Evolutionary conservation across 1,139 yeast genomes (phyloP), one percentile per base, ranked within the genome.

Genomic region (Scheffersomyces illinoinensis): DNA sequence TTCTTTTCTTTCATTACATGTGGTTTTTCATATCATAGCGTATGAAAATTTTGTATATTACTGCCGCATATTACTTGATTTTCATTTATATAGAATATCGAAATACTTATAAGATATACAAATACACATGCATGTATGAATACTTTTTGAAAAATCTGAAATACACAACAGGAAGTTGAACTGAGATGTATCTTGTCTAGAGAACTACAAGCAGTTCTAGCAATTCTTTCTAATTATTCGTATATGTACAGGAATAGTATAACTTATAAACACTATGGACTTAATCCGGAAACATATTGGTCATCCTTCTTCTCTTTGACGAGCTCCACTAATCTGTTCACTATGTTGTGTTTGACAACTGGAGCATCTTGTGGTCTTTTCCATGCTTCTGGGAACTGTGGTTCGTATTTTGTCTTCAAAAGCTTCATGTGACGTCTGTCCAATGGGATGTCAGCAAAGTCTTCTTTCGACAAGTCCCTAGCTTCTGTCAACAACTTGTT

Each of bases 301-400:
- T 66, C 64, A 65, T 80, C 84, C 64, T 77, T 77, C 56, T 67
- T 64, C 47, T 63, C 61, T 62, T 72, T 76, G 26, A 77, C 77
- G 4, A 67, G 66, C n/a, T 76, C 76, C 49, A 79, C 81, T 59
- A 79, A 70, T 57, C 65, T 69, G 56, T 72, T 66, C 19, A 79
- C 73, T 19, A 81, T 67, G 46, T 68, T 64, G 62, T 77, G 78
- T 61, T 68, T 73, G 53, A 63, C 61, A 7, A 76, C 75, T 49
- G 89, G 88, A 0, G 90, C 88, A 67, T 86, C 86, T 64, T 87
- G 77, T 47, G 96, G 96, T 67, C 92, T 85, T 69, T 85, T 87
- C 99, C 99, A 95, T 55, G 82, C 85, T 62, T 87, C 86, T 10
- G 98, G 98, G 79, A 91, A 93, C 53, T 60, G 59, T 12, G 65